A percentile compares a stretch with the other conserved stretches of the same genome.
phyloP scores from a whole-genome alignment of 352 stramenopile species.

The Phytophthora aleatoria region DNA sequence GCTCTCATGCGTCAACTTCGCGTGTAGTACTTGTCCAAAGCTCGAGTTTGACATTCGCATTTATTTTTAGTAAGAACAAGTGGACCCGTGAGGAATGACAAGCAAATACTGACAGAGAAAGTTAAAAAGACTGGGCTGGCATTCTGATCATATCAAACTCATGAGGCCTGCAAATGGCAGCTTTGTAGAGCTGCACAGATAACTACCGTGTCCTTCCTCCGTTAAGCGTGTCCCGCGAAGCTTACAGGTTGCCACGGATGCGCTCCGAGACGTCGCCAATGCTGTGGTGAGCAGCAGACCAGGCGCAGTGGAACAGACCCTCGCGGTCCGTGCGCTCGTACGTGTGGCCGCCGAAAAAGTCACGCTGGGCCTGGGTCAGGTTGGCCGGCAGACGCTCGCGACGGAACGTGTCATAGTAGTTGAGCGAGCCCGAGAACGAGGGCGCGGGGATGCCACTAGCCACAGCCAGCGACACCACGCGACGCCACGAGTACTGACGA shows the following conservation, averaged over 20 bases:
- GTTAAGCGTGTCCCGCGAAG: neutral
- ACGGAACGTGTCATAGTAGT: constrained; percentile 99
- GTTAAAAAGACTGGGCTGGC: constrained; percentile 34
- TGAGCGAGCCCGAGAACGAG: constrained; percentile 93
- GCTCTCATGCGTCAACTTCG: too few species aligned
- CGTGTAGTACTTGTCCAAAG: too few species aligned
- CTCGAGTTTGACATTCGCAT: too few species aligned
- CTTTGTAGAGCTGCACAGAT: constrained; percentile 20
- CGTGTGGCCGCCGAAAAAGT: constrained; percentile 99
- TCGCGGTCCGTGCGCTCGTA: constrained; percentile 96
- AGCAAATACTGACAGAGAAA: constrained; percentile 5
- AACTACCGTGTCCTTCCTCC: constrained; percentile 10
- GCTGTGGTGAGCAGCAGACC: constrained; percentile 97
- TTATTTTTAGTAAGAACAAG: too few species aligned
- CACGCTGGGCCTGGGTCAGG: constrained; percentile 98
- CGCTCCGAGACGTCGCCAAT: constrained; percentile 95
- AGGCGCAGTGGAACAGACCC: constrained; percentile 97
- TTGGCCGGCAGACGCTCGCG: constrained; percentile 95
- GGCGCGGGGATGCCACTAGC: constrained; percentile 93
- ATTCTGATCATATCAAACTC: constrained; percentile 44
- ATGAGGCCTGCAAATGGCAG: constrained; percentile 26
- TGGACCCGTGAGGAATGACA: neutral
- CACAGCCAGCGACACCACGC: constrained; percentile 96
- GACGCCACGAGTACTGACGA: constrained; percentile 95
- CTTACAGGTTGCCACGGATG: constrained; percentile 92